phyloP scores from a whole-genome alignment of 352 stramenopile species.

The Pilasporangium apinafurcum region DNA sequence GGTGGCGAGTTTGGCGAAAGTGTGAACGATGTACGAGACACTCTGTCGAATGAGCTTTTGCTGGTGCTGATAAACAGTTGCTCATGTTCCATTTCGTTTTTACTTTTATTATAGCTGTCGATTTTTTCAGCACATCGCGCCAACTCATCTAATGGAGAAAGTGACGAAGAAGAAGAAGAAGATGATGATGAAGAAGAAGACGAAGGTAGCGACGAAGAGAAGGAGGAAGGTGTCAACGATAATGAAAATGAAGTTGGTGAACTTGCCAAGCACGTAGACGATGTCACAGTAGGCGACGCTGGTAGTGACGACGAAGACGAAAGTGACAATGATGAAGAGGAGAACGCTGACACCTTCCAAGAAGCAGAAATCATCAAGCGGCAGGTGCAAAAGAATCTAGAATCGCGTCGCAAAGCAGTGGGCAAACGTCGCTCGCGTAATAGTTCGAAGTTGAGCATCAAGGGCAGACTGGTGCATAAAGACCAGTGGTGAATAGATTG shows the following conservation, averaged over 20 bases:
- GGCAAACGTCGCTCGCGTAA: slow-evolving; percentile 72
- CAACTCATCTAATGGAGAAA: slow-evolving; percentile 25
- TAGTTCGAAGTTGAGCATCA: slow-evolving; percentile 79
- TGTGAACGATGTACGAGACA: slow-evolving; percentile 45
- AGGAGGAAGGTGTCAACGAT: slow-evolving; percentile 16
- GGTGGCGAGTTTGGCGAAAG: slow-evolving; percentile 70
- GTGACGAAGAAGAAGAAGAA: slow-evolving; percentile 29
- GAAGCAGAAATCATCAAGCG: slow-evolving; percentile 80
- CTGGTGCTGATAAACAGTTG: background rate
- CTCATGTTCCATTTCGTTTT: slow-evolving; percentile 2
- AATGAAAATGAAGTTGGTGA: slow-evolving; percentile 26
- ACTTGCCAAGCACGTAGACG: slow-evolving; percentile 24
- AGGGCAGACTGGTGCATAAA: slow-evolving; percentile 81
- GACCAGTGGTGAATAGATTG: slow-evolving; percentile 29
- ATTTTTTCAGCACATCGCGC: slow-evolving; percentile 73
- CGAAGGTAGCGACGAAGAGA: too few relatives aligned
- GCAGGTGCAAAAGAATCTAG: slow-evolving; percentile 66
- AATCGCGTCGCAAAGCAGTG: slow-evolving; percentile 42
- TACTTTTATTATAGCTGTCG: slow-evolving; percentile 37
- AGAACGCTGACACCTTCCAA: slow-evolving; percentile 25
- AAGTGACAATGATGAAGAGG: slow-evolving; percentile 8
- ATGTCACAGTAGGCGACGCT: slow-evolving; percentile 25
- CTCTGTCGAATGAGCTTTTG: background rate
- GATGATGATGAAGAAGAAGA: slow-evolving; percentile 37
- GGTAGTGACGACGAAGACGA: slow-evolving; percentile 19